Conservation (phyloP, 495 filamentous ascomycete species). For the Amphirosellinia nigrospora region DNA sequence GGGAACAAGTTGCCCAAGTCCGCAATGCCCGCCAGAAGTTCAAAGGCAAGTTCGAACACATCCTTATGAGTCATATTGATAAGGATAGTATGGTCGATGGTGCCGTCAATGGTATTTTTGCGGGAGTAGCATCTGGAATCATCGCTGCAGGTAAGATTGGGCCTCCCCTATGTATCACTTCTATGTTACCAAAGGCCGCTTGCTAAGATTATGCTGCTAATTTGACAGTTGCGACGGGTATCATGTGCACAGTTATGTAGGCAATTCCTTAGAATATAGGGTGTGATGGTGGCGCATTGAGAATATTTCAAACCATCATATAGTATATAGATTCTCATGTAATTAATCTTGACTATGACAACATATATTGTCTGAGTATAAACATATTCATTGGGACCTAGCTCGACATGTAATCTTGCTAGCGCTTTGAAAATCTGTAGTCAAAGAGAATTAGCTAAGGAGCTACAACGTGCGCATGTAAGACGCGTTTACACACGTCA, state of each 20-base stretch:
- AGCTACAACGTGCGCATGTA: background rate
- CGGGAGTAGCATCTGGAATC: background rate
- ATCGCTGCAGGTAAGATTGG: background rate
- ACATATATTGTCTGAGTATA: background rate
- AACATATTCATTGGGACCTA: no score
- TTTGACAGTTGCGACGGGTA: background rate
- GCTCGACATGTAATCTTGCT: background rate
- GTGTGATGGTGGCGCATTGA: no score
- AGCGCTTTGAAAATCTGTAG: background rate
- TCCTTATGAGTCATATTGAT: background rate
- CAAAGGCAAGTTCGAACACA: background rate
- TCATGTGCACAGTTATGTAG: constrained; percentile 2
- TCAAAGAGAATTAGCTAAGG: background rate
- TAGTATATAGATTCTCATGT: no score
- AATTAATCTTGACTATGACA: background rate
- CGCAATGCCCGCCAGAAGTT: background rate
- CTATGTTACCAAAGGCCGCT: background rate
- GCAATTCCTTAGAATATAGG: background rate
- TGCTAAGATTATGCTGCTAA: background rate
- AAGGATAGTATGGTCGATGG: background rate
- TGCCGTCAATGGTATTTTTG: background rate
- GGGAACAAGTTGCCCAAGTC: background rate
- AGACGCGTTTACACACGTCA: background rate
- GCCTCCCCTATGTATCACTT: background rate
- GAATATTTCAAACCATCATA: no score